Conservation (phyloP, 139 green algal genomes). For the Spirogloea muscicola region DNA sequence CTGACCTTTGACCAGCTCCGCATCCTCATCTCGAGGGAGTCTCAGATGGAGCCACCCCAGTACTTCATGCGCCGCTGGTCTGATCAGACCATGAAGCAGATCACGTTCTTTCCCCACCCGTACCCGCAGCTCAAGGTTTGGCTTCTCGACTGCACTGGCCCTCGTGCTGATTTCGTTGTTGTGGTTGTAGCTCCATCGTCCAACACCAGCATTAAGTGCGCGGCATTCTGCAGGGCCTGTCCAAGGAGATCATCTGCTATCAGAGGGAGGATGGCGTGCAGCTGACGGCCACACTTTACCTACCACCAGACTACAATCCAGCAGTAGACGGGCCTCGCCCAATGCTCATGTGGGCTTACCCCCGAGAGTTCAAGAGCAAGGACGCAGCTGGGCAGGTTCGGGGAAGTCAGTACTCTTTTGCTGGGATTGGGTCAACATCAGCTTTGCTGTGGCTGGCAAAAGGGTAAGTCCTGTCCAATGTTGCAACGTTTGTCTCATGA, state of each 20-base stretch:
- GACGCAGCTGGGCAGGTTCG: slow-evolving; percentile 90
- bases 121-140: too few species aligned
- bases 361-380: slow-evolving; percentile 64
- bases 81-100: slow-evolving; percentile 35
- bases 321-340: slow-evolving; percentile 76
- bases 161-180: too few species aligned
- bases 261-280: slow-evolving; percentile 84
- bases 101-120: slow-evolving; percentile 92
- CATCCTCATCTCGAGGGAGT: slow-evolving; percentile 38
- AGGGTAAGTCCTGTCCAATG: too few species aligned
- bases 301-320: slow-evolving; percentile 57
- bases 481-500: too few species aligned
- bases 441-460: slow-evolving; percentile 83
- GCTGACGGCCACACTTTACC: slow-evolving; percentile 91
- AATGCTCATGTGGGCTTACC: slow-evolving; percentile 93
- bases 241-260: slow-evolving; percentile 88
- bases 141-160: too few species aligned
- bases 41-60: slow-evolving; percentile 46
- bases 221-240: slow-evolving; percentile 77
- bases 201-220: too few species aligned
- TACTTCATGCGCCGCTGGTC: slow-evolving; percentile 42
- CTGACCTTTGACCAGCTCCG: slow-evolving; percentile 11
- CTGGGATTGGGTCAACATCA: slow-evolving; percentile 69
- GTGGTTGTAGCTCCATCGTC: too few species aligned
- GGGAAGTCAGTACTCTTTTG: slow-evolving; percentile 80